Evolutionary conservation across 768 basidiomycete genomes (phyloP).

Genomic region (Tricholoma bakamatsutake): DNA sequence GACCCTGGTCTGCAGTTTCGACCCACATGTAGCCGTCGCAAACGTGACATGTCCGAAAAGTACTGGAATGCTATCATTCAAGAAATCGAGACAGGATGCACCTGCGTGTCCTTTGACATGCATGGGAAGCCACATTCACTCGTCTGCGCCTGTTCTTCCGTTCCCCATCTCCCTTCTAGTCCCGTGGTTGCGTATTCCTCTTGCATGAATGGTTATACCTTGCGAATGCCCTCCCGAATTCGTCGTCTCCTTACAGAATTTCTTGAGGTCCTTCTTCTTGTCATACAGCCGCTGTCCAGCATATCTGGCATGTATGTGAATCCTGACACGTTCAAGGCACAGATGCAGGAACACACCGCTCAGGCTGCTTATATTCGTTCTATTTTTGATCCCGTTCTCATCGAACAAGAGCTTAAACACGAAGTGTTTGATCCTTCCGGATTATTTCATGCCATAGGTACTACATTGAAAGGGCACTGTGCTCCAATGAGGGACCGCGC

Average conservation of each 20-base stretch:
- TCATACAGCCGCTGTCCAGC: slow-evolving; percentile 75
- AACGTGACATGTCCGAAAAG: slow-evolving; percentile 63
- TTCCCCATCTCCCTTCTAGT: slow-evolving; percentile 33
- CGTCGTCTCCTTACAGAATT: slow-evolving; percentile 67
- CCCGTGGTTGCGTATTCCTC: slow-evolving; percentile 40
- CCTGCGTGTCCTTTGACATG: slow-evolving; percentile 71
- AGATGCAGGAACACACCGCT: slow-evolving; percentile 56
- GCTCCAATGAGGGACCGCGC: slow-evolving; percentile 88
- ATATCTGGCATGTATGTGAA: slow-evolving; percentile 56
- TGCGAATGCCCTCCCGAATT: slow-evolving; percentile 70
- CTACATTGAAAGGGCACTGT: slow-evolving; percentile 83
- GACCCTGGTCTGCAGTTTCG: slow-evolving; percentile 81
- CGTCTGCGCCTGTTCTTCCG: slow-evolving; percentile 48
- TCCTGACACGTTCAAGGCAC: slow-evolving; percentile 50
- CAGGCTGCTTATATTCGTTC: slow-evolving; percentile 64
- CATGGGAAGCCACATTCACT: slow-evolving; percentile 49
- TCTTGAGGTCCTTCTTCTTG: slow-evolving; percentile 73
- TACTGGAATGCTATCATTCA: slow-evolving; percentile 82
- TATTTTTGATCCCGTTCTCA: slow-evolving; percentile 76
- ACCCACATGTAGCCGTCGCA: slow-evolving; percentile 68
- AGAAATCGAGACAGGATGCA: slow-evolving; percentile 79
- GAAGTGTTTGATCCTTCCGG: slow-evolving; percentile 74
- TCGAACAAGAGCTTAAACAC: slow-evolving; percentile 76
- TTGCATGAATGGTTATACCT: slow-evolving; percentile 39
- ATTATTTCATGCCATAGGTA: slow-evolving; percentile 73